phyloP scores from a whole-genome alignment of 768 basidiomycete species.

The Auricularia cornea region DNA sequence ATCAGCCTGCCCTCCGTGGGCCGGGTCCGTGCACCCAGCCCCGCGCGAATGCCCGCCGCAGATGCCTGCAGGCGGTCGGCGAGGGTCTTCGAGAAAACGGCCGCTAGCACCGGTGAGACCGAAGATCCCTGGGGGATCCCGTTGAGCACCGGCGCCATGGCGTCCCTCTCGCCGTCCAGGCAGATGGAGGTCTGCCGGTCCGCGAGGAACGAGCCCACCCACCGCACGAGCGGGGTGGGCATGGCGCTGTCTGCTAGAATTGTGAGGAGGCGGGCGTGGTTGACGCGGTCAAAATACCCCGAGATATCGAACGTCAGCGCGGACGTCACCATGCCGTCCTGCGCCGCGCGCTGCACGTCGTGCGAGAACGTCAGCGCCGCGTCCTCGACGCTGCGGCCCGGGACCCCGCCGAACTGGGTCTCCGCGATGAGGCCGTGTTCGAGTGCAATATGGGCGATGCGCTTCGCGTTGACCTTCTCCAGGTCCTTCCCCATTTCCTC shows the following conservation, averaged over 20 bases:
- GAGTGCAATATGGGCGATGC: neutral
- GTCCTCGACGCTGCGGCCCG: neutral
- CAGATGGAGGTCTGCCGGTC: neutral
- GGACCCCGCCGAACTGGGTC: no score
- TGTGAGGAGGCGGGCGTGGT: neutral
- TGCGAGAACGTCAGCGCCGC: neutral
- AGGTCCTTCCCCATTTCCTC: neutral
- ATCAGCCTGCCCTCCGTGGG: no score
- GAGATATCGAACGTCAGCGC: conserved; percentile 1
- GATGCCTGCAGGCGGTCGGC: no score
- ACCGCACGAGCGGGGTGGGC: neutral
- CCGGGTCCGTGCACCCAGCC: no score
- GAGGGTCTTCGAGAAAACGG: neutral
- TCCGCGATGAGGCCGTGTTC: neutral
- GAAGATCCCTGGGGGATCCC: no score
- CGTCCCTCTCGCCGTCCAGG: neutral
- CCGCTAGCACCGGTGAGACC: neutral
- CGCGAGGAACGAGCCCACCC: neutral
- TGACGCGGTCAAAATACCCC: neutral
- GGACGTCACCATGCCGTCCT: no score
- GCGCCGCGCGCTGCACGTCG: neutral
- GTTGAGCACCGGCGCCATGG: no score
- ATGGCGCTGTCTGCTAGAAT: neutral
- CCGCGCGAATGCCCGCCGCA: no score
- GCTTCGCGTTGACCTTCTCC: neutral